Conservation (phyloP, 257 asterid genomes). For the Dorcoceras hygrometricum region DNA sequence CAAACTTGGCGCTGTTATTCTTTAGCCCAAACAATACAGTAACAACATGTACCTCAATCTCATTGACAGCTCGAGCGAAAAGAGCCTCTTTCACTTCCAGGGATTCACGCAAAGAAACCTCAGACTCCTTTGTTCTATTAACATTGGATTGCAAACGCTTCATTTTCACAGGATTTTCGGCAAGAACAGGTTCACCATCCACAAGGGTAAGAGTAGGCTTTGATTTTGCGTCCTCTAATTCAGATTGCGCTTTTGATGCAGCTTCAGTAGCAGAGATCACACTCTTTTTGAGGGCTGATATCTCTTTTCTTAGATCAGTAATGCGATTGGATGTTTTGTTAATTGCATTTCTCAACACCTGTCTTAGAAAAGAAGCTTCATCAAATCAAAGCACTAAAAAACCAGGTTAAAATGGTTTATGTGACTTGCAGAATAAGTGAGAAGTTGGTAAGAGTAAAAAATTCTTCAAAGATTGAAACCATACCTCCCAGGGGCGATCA, state of each 20-base stretch:
- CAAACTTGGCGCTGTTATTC: background rate
- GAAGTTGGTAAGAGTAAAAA: background rate
- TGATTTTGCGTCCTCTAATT: conserved; percentile 67
- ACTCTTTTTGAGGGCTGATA: conserved; percentile 61
- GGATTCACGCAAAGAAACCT: conserved; percentile 63
- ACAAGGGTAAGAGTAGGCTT: conserved; percentile 77
- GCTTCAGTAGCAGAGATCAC: conserved; percentile 55
- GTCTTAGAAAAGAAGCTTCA: conserved; percentile 19
- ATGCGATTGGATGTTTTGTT: conserved; percentile 89
- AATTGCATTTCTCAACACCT: conserved; percentile 84
- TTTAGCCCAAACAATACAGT: conserved; percentile 5
- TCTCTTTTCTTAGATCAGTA: conserved; percentile 84
- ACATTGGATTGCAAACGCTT: conserved; percentile 72
- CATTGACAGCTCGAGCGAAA: conserved; percentile 67
- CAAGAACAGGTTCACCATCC: conserved; percentile 92
- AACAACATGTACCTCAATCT: conserved; percentile 62
- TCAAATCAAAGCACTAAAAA: background rate
- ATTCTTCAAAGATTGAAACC: background rate
- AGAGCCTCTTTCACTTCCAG: conserved; percentile 95
- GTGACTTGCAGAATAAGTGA: background rate
- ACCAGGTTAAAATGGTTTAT: background rate
- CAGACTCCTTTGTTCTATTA: conserved; percentile 67
- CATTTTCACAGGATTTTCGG: conserved; percentile 87
- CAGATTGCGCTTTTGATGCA: conserved; percentile 72
- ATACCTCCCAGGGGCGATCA: conserved; percentile 98